Conservation (phyloP, 2,329 filamentous ascomycete genomes). For the Hypoxylon sp. region DNA sequence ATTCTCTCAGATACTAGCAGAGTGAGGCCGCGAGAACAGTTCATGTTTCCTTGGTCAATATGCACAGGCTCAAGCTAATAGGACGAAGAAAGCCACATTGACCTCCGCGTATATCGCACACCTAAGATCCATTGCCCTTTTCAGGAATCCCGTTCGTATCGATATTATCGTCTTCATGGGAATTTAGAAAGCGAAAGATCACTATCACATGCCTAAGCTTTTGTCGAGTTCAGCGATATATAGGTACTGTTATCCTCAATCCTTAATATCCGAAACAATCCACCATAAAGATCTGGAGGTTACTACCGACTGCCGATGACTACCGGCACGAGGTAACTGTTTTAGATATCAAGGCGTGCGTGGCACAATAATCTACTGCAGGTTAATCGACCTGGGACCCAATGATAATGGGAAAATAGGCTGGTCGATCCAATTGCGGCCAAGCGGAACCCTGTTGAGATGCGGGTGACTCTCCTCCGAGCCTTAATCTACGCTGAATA, state of each 20-base stretch:
- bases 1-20: background rate
- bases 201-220: constrained; percentile 21
- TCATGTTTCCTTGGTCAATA: background rate
- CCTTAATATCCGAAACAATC: constrained; percentile 28
- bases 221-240: constrained; percentile 10
- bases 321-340: constrained; percentile 30
- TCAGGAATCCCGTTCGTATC: constrained; percentile 7
- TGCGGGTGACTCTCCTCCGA: constrained; percentile 41
- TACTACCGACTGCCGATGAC: constrained; percentile 31
- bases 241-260: constrained; percentile 20
- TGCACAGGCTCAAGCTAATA: background rate
- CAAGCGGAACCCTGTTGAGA: constrained; percentile 32
- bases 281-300: constrained; percentile 26
- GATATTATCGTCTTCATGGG: constrained; percentile 1
- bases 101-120: constrained; percentile 8
- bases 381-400: constrained; percentile 26
- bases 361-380: constrained; percentile 22
- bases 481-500: constrained; percentile 43
- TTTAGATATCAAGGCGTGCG: constrained; percentile 15
- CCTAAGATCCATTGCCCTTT: constrained; percentile 6
- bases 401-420: constrained; percentile 9
- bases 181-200: background rate
- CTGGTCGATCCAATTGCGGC: constrained; percentile 29
- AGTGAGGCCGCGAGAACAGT: background rate
- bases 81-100: background rate